These are phyloP conservation scores for Cytospora schulzeri DNA, from an alignment of 2,329 filamentous ascomycete genomes.

Conservation along the genomic window DNA sequence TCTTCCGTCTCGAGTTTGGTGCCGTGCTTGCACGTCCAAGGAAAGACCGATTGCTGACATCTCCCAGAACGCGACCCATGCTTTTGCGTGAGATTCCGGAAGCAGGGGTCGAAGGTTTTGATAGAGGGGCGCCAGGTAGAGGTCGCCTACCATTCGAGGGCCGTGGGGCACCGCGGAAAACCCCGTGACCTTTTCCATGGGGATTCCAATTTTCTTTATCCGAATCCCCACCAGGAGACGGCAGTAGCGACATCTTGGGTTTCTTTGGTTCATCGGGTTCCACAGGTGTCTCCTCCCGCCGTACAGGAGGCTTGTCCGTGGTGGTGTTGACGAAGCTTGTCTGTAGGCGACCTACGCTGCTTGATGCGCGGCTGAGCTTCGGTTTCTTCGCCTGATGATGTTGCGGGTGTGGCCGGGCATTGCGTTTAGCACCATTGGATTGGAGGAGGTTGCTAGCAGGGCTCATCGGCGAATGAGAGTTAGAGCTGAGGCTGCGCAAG, in stretches of 20 bases:
- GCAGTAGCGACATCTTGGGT: constrained; percentile 45
- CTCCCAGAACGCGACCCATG: constrained; percentile 43
- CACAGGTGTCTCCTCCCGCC: constrained; percentile 37
- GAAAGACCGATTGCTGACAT: constrained; percentile 40
- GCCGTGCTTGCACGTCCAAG: constrained; percentile 46
- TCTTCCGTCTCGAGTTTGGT: constrained; percentile 38
- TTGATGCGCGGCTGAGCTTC: constrained; percentile 62
- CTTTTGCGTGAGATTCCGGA: constrained; percentile 43
- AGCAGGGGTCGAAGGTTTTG: constrained; percentile 7
- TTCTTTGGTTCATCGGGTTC: constrained; percentile 42
- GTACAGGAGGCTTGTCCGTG: constrained; percentile 41
- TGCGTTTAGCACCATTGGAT: constrained; percentile 66
- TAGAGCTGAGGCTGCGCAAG: constrained; percentile 69
- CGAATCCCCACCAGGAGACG: constrained; percentile 66
- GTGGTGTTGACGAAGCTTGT: constrained; percentile 35
- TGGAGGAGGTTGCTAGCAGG: constrained; percentile 43
- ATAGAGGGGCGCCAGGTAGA: constrained; percentile 37
- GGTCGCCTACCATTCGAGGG: constrained; percentile 37
- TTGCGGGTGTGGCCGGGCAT: constrained; percentile 45
- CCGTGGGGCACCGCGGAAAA: constrained; percentile 30
- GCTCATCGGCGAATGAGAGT: constrained; percentile 42
- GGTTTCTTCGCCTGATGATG: constrained; percentile 58
- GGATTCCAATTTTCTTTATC: constrained; percentile 93
- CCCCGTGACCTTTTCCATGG: constrained; percentile 49
- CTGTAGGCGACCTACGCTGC: constrained; percentile 65